Evolutionary conservation across 768 basidiomycete species (phyloP).

Genomic region (Serendipita sp.): DNA sequence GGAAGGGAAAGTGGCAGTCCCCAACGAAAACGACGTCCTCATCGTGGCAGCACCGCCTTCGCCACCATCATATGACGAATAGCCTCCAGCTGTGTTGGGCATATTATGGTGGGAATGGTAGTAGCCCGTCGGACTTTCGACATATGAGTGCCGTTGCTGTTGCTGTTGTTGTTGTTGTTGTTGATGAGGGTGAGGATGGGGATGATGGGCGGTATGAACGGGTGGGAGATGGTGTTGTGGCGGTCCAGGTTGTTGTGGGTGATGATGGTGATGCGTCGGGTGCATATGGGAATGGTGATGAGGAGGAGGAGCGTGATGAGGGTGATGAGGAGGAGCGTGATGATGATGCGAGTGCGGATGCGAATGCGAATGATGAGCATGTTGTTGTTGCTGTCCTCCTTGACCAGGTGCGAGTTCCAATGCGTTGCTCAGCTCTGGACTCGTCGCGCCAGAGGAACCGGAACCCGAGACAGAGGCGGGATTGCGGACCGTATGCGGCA

Average conservation of each 20-base stretch:
- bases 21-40: not conserved
- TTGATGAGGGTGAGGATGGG: not conserved
- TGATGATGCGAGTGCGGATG: not conserved
- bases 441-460: not conserved
- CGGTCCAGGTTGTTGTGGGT: not conserved
- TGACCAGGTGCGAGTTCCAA: not conserved
- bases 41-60: not conserved
- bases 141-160: not conserved
- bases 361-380: not conserved
- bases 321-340: not conserved
- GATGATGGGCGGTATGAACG: not conserved
- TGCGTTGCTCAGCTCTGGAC: not conserved
- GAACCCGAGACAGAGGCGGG: constrained; percentile 2
- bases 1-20: not conserved
- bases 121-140: not conserved
- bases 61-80: not conserved
- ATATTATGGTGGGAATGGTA: not conserved
- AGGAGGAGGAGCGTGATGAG: not conserved
- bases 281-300: not conserved
- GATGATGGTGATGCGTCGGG: not conserved
- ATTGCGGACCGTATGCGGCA: constrained; percentile 2
- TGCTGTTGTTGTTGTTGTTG: not conserved
- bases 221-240: not conserved
- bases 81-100: not conserved
- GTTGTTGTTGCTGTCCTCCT: not conserved